Percentiles rank a stretch among this genome's conserved stretches.
These are phyloP conservation scores for Sordariomycetes sp. DNA, from an alignment of 2,329 filamentous ascomycete species.

Conservation along the genomic window DNA sequence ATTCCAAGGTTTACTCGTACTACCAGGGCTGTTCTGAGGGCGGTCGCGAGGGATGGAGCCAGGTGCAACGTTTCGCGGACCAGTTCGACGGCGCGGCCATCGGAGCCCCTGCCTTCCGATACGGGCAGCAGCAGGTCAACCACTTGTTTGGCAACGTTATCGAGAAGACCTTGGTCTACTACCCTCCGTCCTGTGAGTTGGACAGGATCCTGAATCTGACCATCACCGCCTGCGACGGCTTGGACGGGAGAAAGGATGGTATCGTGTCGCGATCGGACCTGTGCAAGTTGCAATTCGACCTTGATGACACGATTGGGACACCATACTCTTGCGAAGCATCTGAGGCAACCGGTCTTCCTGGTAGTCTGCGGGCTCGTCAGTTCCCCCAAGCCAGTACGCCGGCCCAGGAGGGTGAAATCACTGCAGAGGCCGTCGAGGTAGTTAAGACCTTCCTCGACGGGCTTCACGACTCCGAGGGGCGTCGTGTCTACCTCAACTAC, in stretches of 20 bases:
- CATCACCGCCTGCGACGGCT: constrained; percentile 37
- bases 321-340: constrained; percentile 17
- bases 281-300: constrained; percentile 19
- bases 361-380: constrained; percentile 12
- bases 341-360: constrained; percentile 10
- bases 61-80: constrained; percentile 23
- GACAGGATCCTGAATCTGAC: constrained; percentile 38
- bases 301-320: constrained; percentile 16
- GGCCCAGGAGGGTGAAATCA: constrained; percentile 20
- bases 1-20: constrained; percentile 30
- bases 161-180: constrained; percentile 25
- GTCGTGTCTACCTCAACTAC: constrained; percentile 21
- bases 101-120: constrained; percentile 31
- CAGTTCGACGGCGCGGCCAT: constrained; percentile 29
- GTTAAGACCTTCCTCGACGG: constrained; percentile 19
- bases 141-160: constrained; percentile 22
- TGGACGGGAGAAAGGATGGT: constrained; percentile 40
- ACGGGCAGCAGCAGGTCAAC: constrained; percentile 25
- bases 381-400: constrained; percentile 5
- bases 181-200: constrained; percentile 28
- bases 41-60: constrained; percentile 33
- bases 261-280: constrained; percentile 27
- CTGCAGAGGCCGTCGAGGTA: constrained; percentile 19
- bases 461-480: constrained; percentile 16
- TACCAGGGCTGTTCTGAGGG: constrained; percentile 35